Base-by-base conservation (phyloP, 2,329 filamentous ascomycete species). In the Ascochyta pisi region DNA sequence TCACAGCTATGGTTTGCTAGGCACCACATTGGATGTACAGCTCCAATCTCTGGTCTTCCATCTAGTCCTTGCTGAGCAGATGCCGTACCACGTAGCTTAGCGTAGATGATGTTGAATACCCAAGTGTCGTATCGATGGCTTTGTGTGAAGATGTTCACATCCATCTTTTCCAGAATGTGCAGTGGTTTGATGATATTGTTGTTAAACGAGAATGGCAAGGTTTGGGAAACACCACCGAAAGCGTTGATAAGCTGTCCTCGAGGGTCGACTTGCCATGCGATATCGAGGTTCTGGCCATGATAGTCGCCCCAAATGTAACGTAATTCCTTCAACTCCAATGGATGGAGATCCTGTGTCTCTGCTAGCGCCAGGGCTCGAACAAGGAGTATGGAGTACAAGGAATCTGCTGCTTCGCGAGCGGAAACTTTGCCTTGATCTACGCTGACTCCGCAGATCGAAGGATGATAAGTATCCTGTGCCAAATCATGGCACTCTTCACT, bases 1-100 rank as follows among this genome's bases (percentile, higher is more conserved):
- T 96, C 88, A 77, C 95, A 99, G 73, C 92, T 92, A 74, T 99
- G 95, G 70, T 99, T 99, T 26, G 94, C 93, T 27, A 98, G 82
- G 76, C 93, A 98, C 92, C 95, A 99, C 65, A 96, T 86, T 2
- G 94, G 92, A 77, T 98, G 93, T 26, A 98, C 93, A 26, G 94
- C 94, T 26, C 91, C 92, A 4, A 96, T 89, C 68, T 98, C 95
- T 0, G 95, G 94, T 9, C 91, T 86, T 3, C 92, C 91, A 60
- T 94, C 90, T 0, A 83, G 83, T 4, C 78, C 73, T 44, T 81
- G 88, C 35, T 91, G 85, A 4, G 93, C 94, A 2, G 92, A 96
- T 0, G 95, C 95, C 0, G 93, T 96, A 48, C 72, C 95, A 23
- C 95, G 86, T 75, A 97, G 96, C 74, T 98, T 98, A 62, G 90